A percentile compares a stretch with the other conserved stretches of the same genome.
Evolutionary conservation across 306 rosid genomes (phyloP).

Genomic region (Gillenia trifoliata): DNA sequence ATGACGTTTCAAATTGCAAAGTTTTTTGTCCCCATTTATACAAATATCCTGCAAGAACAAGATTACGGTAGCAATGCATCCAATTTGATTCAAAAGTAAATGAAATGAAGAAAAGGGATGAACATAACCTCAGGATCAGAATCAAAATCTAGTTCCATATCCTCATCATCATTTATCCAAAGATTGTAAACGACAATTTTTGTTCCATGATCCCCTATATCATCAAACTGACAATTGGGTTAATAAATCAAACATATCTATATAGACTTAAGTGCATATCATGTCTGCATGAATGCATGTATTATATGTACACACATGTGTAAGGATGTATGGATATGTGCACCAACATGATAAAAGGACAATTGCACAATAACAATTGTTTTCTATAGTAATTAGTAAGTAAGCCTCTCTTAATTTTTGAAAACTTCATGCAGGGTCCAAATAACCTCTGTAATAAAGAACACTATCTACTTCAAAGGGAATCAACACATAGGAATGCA

Average conservation of each 20-base stretch:
- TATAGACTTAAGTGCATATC: not conserved
- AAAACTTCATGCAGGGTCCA: not conserved
- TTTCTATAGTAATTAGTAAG: not conserved
- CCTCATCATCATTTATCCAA: slow-evolving; percentile 70
- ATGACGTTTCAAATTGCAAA: slow-evolving; percentile 18
- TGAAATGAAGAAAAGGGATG: slow-evolving; percentile 9
- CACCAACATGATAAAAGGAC: not conserved
- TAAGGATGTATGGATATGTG: not conserved
- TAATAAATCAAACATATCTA: not conserved
- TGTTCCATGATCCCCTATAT: slow-evolving; percentile 81
- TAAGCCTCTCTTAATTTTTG: not conserved
- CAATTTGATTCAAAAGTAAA: not conserved
- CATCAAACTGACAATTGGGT: slow-evolving; percentile 55
- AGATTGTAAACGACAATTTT: slow-evolving; percentile 81
- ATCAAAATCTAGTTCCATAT: slow-evolving; percentile 65
- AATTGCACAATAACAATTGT: not conserved
- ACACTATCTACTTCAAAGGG: not conserved
- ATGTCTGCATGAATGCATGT: not conserved
- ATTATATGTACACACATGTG: not conserved
- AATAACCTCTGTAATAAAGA: not conserved
- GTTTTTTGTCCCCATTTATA: slow-evolving; percentile 47
- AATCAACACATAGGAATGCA: not conserved
- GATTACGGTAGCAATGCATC: not conserved
- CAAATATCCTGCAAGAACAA: slow-evolving; percentile 60
- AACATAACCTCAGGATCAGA: slow-evolving; percentile 58